A percentile compares a stretch with the other conserved stretches of the same genome.
These are phyloP conservation scores for Talaromyces borbonicus DNA, from an alignment of 495 filamentous ascomycete species.

Conservation along the genomic window DNA sequence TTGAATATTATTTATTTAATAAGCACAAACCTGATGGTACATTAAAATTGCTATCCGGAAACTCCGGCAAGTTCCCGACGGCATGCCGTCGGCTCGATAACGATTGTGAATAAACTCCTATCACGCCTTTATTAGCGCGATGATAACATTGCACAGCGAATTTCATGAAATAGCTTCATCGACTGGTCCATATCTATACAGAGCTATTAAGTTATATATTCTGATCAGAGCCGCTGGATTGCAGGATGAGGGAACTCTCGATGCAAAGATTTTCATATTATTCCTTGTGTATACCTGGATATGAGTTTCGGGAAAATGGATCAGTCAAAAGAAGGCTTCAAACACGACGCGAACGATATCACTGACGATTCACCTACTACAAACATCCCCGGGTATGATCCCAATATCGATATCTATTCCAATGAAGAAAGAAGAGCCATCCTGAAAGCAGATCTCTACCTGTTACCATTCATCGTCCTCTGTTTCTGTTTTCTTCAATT, in stretches of 20 bases:
- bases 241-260: background rate
- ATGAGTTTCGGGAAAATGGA: background rate
- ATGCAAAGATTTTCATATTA: background rate
- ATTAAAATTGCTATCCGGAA: no score
- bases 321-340: background rate
- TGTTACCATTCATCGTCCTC: slow-evolving; percentile 3
- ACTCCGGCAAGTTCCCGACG: slow-evolving; percentile 2
- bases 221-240: no score
- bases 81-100: slow-evolving; percentile 5
- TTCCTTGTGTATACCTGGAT: background rate
- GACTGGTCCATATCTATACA: no score
- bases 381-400: slow-evolving; percentile 4
- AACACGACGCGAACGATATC: background rate
- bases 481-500: slow-evolving; percentile 9
- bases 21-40: background rate
- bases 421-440: background rate
- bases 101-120: slow-evolving; percentile 4
- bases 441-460: slow-evolving; percentile 1
- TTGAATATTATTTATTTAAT: background rate
- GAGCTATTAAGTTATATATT: no score
- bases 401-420: background rate
- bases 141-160: slow-evolving; percentile 4
- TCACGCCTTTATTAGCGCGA: slow-evolving; percentile 6
- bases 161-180: slow-evolving; percentile 1
- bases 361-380: background rate